Percentiles rank a stretch among this genome's conserved stretches.
Evolutionary conservation across 179 eudicot species (phyloP).

Genomic region (Nepenthes alata): DNA sequence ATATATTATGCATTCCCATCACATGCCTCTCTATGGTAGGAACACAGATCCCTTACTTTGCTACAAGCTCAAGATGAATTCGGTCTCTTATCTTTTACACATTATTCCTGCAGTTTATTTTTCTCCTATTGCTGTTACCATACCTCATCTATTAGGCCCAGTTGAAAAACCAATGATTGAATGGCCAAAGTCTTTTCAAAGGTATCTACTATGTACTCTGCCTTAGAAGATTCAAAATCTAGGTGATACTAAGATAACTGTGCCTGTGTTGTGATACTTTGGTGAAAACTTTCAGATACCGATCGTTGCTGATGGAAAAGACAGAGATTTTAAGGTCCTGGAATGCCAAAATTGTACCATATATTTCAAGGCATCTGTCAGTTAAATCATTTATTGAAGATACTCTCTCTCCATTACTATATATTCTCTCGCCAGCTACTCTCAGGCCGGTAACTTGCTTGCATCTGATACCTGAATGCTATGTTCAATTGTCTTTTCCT

Average conservation of each 20-base stretch:
- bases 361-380: slow-evolving; percentile 83
- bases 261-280: background rate
- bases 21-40: slow-evolving; percentile 81
- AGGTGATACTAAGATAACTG: background rate
- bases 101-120: slow-evolving; percentile 50
- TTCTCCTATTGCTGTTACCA: slow-evolving; percentile 45
- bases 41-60: slow-evolving; percentile 6
- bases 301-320: slow-evolving; percentile 53
- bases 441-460: slow-evolving; percentile 74
- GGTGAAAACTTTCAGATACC: slow-evolving; percentile 38
- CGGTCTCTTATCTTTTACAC: slow-evolving; percentile 5
- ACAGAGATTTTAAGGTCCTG: slow-evolving; percentile 57
- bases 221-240: no score
- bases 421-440: slow-evolving; percentile 79
- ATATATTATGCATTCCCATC: slow-evolving; percentile 62
- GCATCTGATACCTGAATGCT: slow-evolving; percentile 2
- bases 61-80: background rate
- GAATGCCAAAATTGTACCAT: slow-evolving; percentile 54
- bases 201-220: slow-evolving; percentile 29
- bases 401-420: slow-evolving; percentile 60
- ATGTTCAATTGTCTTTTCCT: background rate
- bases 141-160: slow-evolving; percentile 66
- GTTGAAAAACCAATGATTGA: slow-evolving; percentile 70
- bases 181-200: slow-evolving; percentile 96
- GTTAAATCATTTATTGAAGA: slow-evolving; percentile 62